Percentiles rank a stretch among this genome's conserved stretches.
Conservation (phyloP, 192 early-diverging fungal genomes). For the Thamnidium elegans region DNA sequence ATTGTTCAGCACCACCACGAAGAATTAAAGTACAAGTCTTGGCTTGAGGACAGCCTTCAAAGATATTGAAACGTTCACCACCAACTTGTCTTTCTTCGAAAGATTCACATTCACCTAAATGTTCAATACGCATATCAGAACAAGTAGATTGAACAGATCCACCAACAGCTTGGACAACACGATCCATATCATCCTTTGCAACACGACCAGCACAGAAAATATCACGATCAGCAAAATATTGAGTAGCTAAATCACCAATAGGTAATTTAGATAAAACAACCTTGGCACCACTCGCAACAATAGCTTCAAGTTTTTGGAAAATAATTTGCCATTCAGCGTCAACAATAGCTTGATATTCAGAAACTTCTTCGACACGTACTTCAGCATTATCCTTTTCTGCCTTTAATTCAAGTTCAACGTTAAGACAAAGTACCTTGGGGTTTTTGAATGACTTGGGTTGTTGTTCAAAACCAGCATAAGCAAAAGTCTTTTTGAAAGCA, state of each 20-base stretch:
- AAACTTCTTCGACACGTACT: slow-evolving; percentile 92
- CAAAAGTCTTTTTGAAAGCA: slow-evolving; percentile 99
- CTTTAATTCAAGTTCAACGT: slow-evolving; percentile 98
- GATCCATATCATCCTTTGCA: slow-evolving; percentile 85
- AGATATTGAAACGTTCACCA: slow-evolving; percentile 95
- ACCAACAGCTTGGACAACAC: slow-evolving; percentile 94
- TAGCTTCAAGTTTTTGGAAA: slow-evolving; percentile 96
- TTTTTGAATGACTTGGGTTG: slow-evolving; percentile 93
- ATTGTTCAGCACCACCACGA: slow-evolving; percentile 98
- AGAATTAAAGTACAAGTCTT: slow-evolving; percentile 96
- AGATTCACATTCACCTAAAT: slow-evolving; percentile 84
- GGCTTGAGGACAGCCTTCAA: slow-evolving; percentile 89
- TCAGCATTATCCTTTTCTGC: slow-evolving; percentile 99
- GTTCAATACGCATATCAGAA: slow-evolving; percentile 73
- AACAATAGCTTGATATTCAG: slow-evolving; percentile 98
- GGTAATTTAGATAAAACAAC: slow-evolving; percentile 96
- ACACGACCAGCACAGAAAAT: slow-evolving; percentile 99
- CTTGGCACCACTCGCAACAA: slow-evolving; percentile 93
- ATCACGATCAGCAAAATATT: slow-evolving; percentile 99
- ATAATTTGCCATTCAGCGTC: slow-evolving; percentile 99
- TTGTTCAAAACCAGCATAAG: slow-evolving; percentile 99
- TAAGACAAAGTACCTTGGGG: slow-evolving; percentile 90
- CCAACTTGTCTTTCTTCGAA: slow-evolving; percentile 99
- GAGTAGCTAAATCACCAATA: slow-evolving; percentile 98
- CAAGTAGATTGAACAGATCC: slow-evolving; percentile 90